Conservation (phyloP, 202 grass and related monocot genomes). For the Elaeis oleifera region DNA sequence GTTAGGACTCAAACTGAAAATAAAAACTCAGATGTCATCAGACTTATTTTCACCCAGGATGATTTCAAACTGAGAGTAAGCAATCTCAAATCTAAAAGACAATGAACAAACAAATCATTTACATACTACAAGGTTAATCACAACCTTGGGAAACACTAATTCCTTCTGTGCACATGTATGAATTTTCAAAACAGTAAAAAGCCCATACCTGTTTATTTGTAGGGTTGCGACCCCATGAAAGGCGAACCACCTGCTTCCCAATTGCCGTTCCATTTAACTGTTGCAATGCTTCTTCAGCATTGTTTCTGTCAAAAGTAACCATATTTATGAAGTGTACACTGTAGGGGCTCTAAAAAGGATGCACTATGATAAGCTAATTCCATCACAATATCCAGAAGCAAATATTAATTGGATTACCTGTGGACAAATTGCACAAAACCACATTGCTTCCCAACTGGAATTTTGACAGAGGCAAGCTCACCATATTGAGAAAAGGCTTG, state of each 20-base stretch:
- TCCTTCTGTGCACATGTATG: too few relatives aligned
- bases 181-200: not conserved
- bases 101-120: too few relatives aligned
- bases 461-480: conserved; percentile 68
- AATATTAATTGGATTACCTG: conserved; percentile 24
- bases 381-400: conserved; percentile 1
- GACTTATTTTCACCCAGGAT: too few relatives aligned
- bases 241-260: conserved; percentile 57
- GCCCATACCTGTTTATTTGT: conserved; percentile 57
- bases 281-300: conserved; percentile 71
- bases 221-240: conserved; percentile 72
- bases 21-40: too few relatives aligned
- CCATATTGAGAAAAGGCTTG: conserved; percentile 69
- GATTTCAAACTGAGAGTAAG: too few relatives aligned
- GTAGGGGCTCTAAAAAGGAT: too few relatives aligned
- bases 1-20: too few relatives aligned
- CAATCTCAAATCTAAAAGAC: too few relatives aligned
- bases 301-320: conserved; percentile 30
- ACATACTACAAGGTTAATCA: too few relatives aligned
- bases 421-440: conserved; percentile 69
- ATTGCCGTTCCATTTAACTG: conserved; percentile 56
- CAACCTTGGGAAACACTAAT: too few relatives aligned
- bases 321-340: too few relatives aligned
- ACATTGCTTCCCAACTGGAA: conserved; percentile 75
- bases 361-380: too few relatives aligned